Percentiles rank a stretch among this genome's conserved stretches.
phyloP scores from a whole-genome alignment of 331 rosid species.

The Dryas integrifolia region DNA sequence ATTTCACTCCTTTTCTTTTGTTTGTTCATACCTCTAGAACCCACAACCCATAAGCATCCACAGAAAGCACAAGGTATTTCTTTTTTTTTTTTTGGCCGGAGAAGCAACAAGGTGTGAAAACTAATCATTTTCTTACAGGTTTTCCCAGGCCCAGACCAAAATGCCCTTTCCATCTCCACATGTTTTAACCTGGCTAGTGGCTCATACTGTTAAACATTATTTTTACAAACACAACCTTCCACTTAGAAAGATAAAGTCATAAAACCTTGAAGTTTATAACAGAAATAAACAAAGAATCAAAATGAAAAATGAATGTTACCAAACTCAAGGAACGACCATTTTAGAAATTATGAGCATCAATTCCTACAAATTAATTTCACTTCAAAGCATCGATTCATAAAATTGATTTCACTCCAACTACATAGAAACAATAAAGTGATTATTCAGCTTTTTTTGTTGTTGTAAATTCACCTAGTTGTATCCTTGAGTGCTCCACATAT shows the following conservation, averaged over 20 bases:
- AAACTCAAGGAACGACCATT: no score
- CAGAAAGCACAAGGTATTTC: slow-evolving; percentile 6
- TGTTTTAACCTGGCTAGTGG: neutral
- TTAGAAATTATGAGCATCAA: no score
- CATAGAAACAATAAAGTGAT: no score
- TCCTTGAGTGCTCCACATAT: neutral
- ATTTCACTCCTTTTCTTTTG: slow-evolving; percentile 22
- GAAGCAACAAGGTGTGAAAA: neutral
- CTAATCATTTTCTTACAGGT: slow-evolving; percentile 11
- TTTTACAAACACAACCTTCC: neutral
- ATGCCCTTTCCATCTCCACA: slow-evolving; percentile 21
- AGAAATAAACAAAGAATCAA: no score
- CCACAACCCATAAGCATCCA: neutral
- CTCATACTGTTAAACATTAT: neutral
- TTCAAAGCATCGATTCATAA: no score
- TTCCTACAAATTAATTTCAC: no score
- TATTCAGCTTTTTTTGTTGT: no score
- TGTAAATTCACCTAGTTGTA: neutral
- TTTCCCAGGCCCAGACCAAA: slow-evolving; percentile 22
- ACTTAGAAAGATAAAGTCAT: neutral
- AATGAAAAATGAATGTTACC: no score
- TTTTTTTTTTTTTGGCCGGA: neutral
- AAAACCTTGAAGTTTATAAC: neutral
- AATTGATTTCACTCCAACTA: no score
- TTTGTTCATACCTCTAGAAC: slow-evolving; percentile 38